A percentile compares a stretch with the other conserved stretches of the same genome.
These are phyloP conservation scores for Sugiyamaella pinicola DNA, from an alignment of 1,139 yeast genomes.

Conservation along the genomic window DNA sequence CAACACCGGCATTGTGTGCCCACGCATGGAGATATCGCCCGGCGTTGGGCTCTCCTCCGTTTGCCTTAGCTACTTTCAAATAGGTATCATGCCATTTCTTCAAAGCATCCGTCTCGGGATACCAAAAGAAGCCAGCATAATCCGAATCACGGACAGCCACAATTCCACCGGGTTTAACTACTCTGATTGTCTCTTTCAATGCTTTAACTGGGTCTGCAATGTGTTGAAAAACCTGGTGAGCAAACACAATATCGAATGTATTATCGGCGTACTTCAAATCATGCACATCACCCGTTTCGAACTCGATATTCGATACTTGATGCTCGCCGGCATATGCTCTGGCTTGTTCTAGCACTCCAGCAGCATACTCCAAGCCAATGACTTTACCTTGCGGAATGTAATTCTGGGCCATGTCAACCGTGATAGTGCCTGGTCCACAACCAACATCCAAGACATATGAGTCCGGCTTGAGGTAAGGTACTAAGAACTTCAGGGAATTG, in stretches of 20 bases:
- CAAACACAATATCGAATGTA: constrained; percentile 46
- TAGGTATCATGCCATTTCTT: constrained; percentile 28
- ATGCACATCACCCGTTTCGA: constrained; percentile 43
- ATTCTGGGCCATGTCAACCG: constrained; percentile 44
- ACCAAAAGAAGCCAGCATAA: constrained; percentile 31
- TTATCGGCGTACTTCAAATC: constrained; percentile 45
- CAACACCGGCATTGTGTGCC: constrained; percentile 33
- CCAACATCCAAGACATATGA: constrained; percentile 48
- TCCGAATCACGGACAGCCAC: constrained; percentile 46
- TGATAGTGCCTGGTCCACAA: constrained; percentile 50
- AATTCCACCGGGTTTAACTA: constrained; percentile 35
- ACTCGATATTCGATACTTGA: constrained; percentile 37
- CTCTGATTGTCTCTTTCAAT: constrained; percentile 35
- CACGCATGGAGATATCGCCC: constrained; percentile 27
- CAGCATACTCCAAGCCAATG: constrained; percentile 45
- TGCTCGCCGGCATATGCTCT: constrained; percentile 25
- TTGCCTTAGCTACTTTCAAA: constrained; percentile 28
- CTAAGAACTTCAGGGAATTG: constrained; percentile 41
- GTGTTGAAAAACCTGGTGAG: constrained; percentile 49
- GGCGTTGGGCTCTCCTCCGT: constrained; percentile 34
- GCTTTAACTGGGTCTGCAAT: constrained; percentile 43
- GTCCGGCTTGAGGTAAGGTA: constrained; percentile 41
- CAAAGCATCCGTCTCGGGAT: constrained; percentile 29
- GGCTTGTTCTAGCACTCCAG: constrained; percentile 42
- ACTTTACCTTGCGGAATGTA: constrained; percentile 40